Conservation (phyloP, 164 flowering plant species). For the Aristolochia fimbriata region DNA sequence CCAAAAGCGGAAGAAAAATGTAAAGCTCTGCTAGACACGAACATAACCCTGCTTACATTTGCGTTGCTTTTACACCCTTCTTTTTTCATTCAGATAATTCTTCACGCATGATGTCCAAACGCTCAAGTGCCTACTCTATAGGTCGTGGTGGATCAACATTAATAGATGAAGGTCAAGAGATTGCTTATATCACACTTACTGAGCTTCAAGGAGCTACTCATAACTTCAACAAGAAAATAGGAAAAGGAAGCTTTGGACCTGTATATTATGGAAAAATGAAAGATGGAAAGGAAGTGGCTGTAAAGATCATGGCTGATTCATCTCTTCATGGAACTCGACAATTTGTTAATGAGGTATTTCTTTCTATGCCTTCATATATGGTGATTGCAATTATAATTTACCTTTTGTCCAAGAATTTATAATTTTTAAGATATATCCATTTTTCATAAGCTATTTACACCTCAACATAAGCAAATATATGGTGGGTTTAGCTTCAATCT, state of each 20-base stretch:
- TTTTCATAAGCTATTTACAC: no score
- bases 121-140: conserved; percentile 31
- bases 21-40: conserved; percentile 12
- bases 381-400: no score
- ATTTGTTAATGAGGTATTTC: conserved; percentile 73
- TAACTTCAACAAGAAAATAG: conserved; percentile 56
- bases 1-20: conserved; percentile 32
- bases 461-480: no score
- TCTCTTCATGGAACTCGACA: conserved; percentile 68
- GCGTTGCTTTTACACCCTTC: background rate
- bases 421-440: no score
- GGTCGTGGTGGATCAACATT: conserved; percentile 32
- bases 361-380: background rate
- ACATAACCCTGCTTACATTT: background rate
- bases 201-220: conserved; percentile 74
- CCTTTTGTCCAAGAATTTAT: no score
- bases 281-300: conserved; percentile 90
- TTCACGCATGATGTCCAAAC: conserved; percentile 25
- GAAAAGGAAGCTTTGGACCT: conserved; percentile 92
- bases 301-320: conserved; percentile 71
- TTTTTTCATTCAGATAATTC: conserved; percentile 32
- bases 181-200: conserved; percentile 43
- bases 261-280: conserved; percentile 87
- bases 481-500: background rate
- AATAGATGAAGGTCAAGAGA: conserved; percentile 47